Percentiles rank a stretch among this genome's conserved stretches.
Evolutionary conservation across 179 eudicot genomes (phyloP).

Genomic region (Spinacia oleracea): DNA sequence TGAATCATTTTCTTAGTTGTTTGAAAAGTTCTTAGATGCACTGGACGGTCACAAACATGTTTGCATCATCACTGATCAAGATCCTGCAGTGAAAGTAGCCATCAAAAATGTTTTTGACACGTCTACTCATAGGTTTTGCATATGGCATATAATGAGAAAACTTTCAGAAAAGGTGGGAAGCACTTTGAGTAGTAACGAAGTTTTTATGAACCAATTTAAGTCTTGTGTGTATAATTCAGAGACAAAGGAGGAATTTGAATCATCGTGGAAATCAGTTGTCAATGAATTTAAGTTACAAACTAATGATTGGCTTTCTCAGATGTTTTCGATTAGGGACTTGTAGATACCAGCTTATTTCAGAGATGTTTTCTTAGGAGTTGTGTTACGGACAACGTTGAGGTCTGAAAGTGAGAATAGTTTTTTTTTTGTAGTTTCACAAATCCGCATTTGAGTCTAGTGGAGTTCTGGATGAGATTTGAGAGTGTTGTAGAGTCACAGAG

Average conservation of each 20-base stretch:
- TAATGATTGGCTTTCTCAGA: neutral
- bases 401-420: slow-evolving; percentile 17
- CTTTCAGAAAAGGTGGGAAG: no score
- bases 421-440: neutral
- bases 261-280: neutral
- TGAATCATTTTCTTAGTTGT: neutral
- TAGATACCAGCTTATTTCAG: slow-evolving; percentile 3
- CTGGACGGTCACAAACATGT: slow-evolving; percentile 8
- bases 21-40: slow-evolving; percentile 10
- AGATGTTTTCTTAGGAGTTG: neutral
- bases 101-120: no score
- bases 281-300: neutral
- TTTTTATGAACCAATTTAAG: no score
- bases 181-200: no score
- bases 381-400: neutral
- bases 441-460: no score
- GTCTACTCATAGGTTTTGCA: no score
- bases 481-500: no score
- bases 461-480: no score
- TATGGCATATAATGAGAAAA: no score
- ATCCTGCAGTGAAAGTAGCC: slow-evolving; percentile 13
- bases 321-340: neutral
- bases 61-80: slow-evolving; percentile 7
- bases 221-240: no score
- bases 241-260: no score